Conservation (phyloP, 306 rosid genomes). For the Cotoneaster glaucophyllus region DNA sequence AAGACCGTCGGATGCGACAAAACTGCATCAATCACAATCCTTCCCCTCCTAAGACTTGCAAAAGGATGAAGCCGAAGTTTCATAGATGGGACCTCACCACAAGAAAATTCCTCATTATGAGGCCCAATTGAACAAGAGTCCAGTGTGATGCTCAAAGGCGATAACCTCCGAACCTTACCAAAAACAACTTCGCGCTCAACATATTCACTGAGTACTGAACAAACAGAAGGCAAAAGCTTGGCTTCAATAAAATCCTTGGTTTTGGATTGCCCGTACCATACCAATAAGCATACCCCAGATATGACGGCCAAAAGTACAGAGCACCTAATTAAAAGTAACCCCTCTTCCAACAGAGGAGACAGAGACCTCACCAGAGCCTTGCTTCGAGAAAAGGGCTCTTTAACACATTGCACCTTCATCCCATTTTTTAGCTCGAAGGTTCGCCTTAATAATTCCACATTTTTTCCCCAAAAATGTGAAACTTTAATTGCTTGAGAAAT, state of each 20-base stretch:
- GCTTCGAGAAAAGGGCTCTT: constrained; percentile 44
- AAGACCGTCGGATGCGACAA: constrained; percentile 59
- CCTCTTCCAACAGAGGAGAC: constrained; percentile 58
- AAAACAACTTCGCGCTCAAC: constrained; percentile 71
- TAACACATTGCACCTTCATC: constrained; percentile 51
- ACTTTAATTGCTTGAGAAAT: constrained; percentile 45
- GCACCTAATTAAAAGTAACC: constrained; percentile 64
- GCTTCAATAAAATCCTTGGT: constrained; percentile 67
- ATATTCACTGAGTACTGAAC: constrained; percentile 55
- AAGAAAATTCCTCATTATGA: constrained; percentile 67
- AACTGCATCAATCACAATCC: constrained; percentile 80
- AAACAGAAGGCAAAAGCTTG: constrained; percentile 69
- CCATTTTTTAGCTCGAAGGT: constrained; percentile 34
- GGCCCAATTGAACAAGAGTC: constrained; percentile 86
- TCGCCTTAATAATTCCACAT: constrained; percentile 54
- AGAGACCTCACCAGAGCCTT: constrained; percentile 43
- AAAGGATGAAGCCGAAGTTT: constrained; percentile 67
- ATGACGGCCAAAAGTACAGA: constrained; percentile 55
- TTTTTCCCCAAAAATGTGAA: constrained; percentile 48
- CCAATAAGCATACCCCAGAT: constrained; percentile 67
- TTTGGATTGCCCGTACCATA: constrained; percentile 69
- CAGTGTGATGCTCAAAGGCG: constrained; percentile 79
- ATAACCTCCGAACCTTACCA: constrained; percentile 72
- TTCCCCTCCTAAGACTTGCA: constrained; percentile 80
- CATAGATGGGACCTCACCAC: constrained; percentile 72